Percentiles rank a stretch among this genome's conserved stretches.
These are phyloP conservation scores for Apophysomyces elegans DNA, from an alignment of 371 early-diverging fungal genomes.

Conservation along the genomic window DNA sequence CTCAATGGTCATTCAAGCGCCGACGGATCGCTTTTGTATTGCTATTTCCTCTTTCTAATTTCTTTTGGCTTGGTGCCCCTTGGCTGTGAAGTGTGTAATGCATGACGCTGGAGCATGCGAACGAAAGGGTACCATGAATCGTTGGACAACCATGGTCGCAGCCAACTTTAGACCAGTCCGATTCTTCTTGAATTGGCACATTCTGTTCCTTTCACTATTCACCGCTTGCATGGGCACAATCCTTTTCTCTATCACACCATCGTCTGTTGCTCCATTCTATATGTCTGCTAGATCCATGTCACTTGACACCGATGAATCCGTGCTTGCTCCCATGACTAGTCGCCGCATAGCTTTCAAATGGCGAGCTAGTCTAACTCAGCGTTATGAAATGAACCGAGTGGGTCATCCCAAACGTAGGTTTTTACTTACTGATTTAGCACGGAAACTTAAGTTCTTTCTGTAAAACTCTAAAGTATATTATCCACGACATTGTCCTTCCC, in stretches of 20 bases:
- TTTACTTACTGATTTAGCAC: background rate
- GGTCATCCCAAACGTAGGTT: conserved; percentile 35
- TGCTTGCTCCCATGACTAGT: conserved; percentile 34
- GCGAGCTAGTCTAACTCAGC: conserved; percentile 30
- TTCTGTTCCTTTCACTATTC: conserved; percentile 1
- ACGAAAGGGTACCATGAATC: background rate
- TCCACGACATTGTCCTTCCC: conserved; percentile 50
- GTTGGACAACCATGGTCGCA: background rate
- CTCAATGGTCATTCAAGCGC: background rate
- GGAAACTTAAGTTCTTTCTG: background rate
- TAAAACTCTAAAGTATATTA: conserved; percentile 38
- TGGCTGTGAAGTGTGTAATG: background rate
- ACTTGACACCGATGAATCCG: conserved; percentile 24
- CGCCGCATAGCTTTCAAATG: conserved; percentile 28
- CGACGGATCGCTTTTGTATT: background rate
- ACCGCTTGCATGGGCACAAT: conserved; percentile 1
- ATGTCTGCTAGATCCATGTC: background rate
- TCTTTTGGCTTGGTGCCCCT: background rate
- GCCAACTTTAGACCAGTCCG: background rate
- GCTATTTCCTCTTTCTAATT: background rate
- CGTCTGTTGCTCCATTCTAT: background rate
- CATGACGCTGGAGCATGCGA: conserved; percentile 1
- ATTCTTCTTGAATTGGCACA: conserved; percentile 4
- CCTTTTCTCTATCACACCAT: background rate
- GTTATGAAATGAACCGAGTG: conserved; percentile 17